Evolutionary conservation across 78 protist genomes (phyloP).

Genomic region (Cavenderia fasciculata): DNA sequence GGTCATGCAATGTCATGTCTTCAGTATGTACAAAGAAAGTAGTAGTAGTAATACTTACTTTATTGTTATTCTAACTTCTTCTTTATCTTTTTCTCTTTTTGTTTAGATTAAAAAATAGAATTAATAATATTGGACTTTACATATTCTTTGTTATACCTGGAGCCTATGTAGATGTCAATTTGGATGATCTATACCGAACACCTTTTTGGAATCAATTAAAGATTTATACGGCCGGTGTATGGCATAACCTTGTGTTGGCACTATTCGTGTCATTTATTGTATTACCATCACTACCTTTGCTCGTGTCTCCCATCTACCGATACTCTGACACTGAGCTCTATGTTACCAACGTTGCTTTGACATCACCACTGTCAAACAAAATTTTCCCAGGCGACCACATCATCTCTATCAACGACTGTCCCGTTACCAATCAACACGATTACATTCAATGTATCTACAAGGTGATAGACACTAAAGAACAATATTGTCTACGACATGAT

Average conservation of each 20-base stretch:
- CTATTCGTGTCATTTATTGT: slow-evolving; percentile 12
- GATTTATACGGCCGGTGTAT: slow-evolving; percentile 45
- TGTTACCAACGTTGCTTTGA: slow-evolving; percentile 20
- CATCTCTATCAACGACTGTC: slow-evolving; percentile 25
- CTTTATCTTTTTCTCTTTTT: no score
- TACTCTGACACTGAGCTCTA: slow-evolving; percentile 17
- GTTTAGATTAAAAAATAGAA: slow-evolving; percentile 1
- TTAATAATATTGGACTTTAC: slow-evolving; percentile 38
- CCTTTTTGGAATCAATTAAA: slow-evolving; percentile 5
- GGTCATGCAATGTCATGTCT: slow-evolving; percentile 56
- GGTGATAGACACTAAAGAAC: not conserved
- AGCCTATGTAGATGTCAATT: slow-evolving; percentile 31
- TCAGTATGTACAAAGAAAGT: not conserved
- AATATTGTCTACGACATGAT: slow-evolving; percentile 18
- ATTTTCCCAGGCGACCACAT: slow-evolving; percentile 10
- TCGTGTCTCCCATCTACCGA: slow-evolving; percentile 43
- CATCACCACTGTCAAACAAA: not conserved
- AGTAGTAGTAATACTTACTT: no score
- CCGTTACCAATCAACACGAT: not conserved
- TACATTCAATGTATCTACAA: slow-evolving; percentile 28
- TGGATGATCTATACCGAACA: slow-evolving; percentile 3
- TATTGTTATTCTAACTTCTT: no score
- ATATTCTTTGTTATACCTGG: slow-evolving; percentile 42
- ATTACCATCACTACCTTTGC: not conserved
- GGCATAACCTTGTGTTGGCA: slow-evolving; percentile 45